A percentile compares a stretch with the other conserved stretches of the same genome.
phyloP scores from a whole-genome alignment of 768 basidiomycete genomes.

The Psilocybe cyanescens region DNA sequence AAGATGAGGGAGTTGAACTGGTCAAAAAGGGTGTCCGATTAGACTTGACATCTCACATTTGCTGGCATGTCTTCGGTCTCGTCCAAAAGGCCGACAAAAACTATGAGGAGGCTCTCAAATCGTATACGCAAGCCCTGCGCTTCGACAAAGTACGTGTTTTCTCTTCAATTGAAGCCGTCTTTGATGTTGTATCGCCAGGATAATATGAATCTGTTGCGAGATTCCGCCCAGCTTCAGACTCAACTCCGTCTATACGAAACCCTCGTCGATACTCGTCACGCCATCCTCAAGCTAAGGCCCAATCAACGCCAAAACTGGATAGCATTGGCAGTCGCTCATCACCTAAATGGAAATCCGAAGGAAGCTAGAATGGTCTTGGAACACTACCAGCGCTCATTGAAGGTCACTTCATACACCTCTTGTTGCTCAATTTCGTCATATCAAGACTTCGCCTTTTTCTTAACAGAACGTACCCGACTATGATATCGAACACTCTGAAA shows the following conservation, averaged over 20 bases:
- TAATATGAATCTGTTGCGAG: slow-evolving; percentile 91
- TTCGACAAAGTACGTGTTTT: slow-evolving; percentile 77
- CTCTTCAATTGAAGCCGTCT: neutral
- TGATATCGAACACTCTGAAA: slow-evolving; percentile 85
- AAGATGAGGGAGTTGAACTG: slow-evolving; percentile 81
- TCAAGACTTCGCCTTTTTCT: neutral
- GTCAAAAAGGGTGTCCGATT: slow-evolving; percentile 83
- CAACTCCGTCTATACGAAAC: slow-evolving; percentile 82
- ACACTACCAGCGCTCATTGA: slow-evolving; percentile 70
- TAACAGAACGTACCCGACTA: slow-evolving; percentile 72
- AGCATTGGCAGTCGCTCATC: slow-evolving; percentile 85
- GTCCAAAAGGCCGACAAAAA: slow-evolving; percentile 94
- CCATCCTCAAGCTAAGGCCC: slow-evolving; percentile 80
- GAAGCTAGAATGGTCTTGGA: slow-evolving; percentile 78
- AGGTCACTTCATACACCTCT: slow-evolving; percentile 47
- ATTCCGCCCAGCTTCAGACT: slow-evolving; percentile 86
- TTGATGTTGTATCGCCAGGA: slow-evolving; percentile 54
- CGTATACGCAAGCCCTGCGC: slow-evolving; percentile 86
- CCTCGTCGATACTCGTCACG: slow-evolving; percentile 82
- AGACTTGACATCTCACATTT: slow-evolving; percentile 89
- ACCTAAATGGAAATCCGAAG: slow-evolving; percentile 73
- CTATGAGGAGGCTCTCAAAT: slow-evolving; percentile 92
- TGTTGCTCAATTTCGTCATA: neutral
- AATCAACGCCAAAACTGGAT: slow-evolving; percentile 89
- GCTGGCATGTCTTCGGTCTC: slow-evolving; percentile 98